Evolutionary conservation across 73 alveolate species (phyloP), one percentile per base, ranked within the genome.

Genomic region (Paramecium caudatum): DNA sequence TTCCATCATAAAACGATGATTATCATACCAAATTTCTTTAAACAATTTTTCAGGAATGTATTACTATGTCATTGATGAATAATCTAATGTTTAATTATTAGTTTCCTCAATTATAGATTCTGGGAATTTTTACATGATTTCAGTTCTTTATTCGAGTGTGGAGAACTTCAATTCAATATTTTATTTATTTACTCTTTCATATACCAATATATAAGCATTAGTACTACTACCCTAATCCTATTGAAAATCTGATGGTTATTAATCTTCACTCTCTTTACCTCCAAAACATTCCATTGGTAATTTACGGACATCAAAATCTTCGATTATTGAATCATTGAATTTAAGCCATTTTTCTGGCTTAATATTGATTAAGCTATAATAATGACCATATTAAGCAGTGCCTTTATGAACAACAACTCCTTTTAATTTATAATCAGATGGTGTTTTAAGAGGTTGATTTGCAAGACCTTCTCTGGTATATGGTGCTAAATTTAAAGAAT

Each of bases 191-290:
- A 82, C 85, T 91, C 95, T 98, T 82, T 97, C 99, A 91, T 98
- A 98, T 10, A 98, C 97, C 61, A 98, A 93, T 96, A 98, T 97
- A 91, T 97, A 98, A 5, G 99, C 99, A 96, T 96, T 96, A 16
- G 92, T 95, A 88, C 81, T 41, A 23, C 80, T 80, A 7, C 88
- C 47, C 37, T 82, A 61, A 37, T 65, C 93, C 63, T 41, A 39
- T 21, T 30, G 90, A 17, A 90, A 39, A 17, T 91, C 93, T 82
- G n/a, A n/a, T n/a, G n/a, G n/a, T n/a, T 93, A 92, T 65, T 37
- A 69, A 78, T 87, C 94, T 41, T 45, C 68, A 91, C 33, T 65
- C 16, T 65, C 83, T 65, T 82, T 70, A 2, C 99, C 98, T 90
- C 98, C 99, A 94, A 94, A 95, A 82, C 97, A 80, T 78, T 97